A percentile compares a stretch with the other conserved stretches of the same genome.
Evolutionary conservation across 495 filamentous ascomycete species (phyloP).

Genomic region (Lophiotrema nucula): DNA sequence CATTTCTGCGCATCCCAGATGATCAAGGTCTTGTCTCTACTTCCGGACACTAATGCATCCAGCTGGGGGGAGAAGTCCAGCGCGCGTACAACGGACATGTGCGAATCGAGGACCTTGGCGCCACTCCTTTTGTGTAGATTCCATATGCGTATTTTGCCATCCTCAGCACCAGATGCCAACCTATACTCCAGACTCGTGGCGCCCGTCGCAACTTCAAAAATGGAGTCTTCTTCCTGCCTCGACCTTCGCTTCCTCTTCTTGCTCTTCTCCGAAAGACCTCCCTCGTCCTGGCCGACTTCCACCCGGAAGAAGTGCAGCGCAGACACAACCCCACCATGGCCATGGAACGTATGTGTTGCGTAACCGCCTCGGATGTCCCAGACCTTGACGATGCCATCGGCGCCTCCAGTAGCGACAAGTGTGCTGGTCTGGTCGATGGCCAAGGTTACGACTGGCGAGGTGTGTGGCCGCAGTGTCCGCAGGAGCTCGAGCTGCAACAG

Average conservation of each 20-base stretch:
- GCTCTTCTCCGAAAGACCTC: constrained; percentile 43
- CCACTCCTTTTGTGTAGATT: constrained; percentile 80
- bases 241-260: constrained; percentile 48
- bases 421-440: constrained; percentile 84
- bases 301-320: constrained; percentile 89
- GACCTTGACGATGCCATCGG: constrained; percentile 90
- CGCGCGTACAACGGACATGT: constrained; percentile 86
- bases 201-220: constrained; percentile 43
- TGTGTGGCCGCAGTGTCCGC: constrained; percentile 85
- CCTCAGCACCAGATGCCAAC: constrained; percentile 86
- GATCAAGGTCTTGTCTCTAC: constrained; percentile 90
- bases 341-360: constrained; percentile 91
- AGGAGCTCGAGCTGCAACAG: constrained; percentile 63
- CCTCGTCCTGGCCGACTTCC: constrained; percentile 42
- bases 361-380: constrained; percentile 93
- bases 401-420: constrained; percentile 83
- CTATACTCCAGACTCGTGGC: constrained; percentile 59
- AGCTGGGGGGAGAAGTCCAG: constrained; percentile 74
- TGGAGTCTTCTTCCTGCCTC: constrained; percentile 46
- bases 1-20: constrained; percentile 84
- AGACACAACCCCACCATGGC: constrained; percentile 85
- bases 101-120: constrained; percentile 77
- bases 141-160: constrained; percentile 88
- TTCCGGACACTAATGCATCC: constrained; percentile 78
- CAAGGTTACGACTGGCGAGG: constrained; percentile 79